These are phyloP conservation scores for Beauveria medogensis DNA, from an alignment of 2,329 filamentous ascomycete genomes.

Conservation along the genomic window DNA sequence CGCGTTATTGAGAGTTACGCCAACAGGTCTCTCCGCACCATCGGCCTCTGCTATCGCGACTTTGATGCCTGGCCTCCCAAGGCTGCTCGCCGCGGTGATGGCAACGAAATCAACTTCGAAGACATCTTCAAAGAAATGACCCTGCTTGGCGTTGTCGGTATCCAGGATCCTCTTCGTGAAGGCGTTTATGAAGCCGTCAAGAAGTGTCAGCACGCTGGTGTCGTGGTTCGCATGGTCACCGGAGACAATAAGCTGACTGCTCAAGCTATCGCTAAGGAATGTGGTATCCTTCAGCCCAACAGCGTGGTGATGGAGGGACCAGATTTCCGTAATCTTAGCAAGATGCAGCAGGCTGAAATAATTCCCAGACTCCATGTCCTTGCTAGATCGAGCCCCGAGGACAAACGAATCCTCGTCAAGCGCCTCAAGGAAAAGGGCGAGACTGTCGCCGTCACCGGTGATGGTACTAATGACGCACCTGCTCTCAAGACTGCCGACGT, in stretches of 20 bases:
- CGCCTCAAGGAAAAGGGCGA: slow-evolving; percentile 65
- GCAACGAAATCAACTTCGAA: slow-evolving; percentile 56
- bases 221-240: slow-evolving; percentile 78
- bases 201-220: slow-evolving; percentile 66
- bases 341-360: slow-evolving; percentile 55
- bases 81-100: slow-evolving; percentile 45
- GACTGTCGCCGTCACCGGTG: slow-evolving; percentile 74
- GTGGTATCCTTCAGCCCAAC: slow-evolving; percentile 61
- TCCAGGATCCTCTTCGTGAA: slow-evolving; percentile 70
- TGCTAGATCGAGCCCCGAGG: slow-evolving; percentile 66
- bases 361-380: slow-evolving; percentile 64
- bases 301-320: slow-evolving; percentile 72
- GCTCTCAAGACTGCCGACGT: slow-evolving; percentile 75
- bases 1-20: slow-evolving; percentile 71
- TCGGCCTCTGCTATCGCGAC: slow-evolving; percentile 75
- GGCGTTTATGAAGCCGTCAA: slow-evolving; percentile 68
- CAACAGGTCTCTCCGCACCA: slow-evolving; percentile 71
- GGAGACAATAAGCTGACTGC: slow-evolving; percentile 76
- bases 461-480: slow-evolving; percentile 77
- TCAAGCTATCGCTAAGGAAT: slow-evolving; percentile 69
- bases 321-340: slow-evolving; percentile 64
- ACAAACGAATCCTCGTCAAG: slow-evolving; percentile 66
- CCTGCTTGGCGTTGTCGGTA: slow-evolving; percentile 65
- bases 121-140: slow-evolving; percentile 60
- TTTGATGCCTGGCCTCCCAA: slow-evolving; percentile 78